These are phyloP conservation scores for Hygrophorus russula DNA, from an alignment of 768 basidiomycete genomes.

Conservation along the genomic window DNA sequence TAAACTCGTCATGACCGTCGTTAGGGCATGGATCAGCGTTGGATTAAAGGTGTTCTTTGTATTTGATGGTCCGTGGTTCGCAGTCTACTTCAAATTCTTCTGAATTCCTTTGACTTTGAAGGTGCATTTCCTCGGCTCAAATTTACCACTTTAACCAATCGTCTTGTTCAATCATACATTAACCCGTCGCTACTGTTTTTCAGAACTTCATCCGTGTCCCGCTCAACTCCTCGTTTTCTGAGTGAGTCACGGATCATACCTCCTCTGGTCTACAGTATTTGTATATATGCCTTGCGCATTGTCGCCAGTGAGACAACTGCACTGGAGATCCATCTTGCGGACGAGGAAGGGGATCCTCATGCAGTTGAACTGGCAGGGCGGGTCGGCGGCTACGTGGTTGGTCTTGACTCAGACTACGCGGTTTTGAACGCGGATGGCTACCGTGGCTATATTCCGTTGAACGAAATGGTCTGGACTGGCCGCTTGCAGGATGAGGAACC, in stretches of 20 bases:
- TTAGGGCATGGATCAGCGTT: constrained; percentile 57
- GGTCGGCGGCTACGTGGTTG: constrained; percentile 62
- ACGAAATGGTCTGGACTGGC: constrained; percentile 62
- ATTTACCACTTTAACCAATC: constrained; percentile 52
- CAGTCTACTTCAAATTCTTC: constrained; percentile 3
- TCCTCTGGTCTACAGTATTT: constrained; percentile 48
- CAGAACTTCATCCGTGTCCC: constrained; percentile 58
- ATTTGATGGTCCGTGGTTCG: constrained; percentile 57
- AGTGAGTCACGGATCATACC: constrained; percentile 68
- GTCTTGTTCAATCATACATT: constrained; percentile 45
- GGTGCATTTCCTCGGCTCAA: constrained; percentile 66
- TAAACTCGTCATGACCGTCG: constrained; percentile 34
- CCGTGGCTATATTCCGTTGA: constrained; percentile 64
- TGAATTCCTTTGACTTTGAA: constrained; percentile 17
- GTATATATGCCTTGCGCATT: constrained; percentile 40
- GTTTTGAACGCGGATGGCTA: constrained; percentile 70
- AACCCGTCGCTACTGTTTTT: constrained; percentile 67
- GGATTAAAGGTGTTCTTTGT: constrained; percentile 64
- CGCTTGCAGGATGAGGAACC: constrained; percentile 16
- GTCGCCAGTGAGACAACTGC: constrained; percentile 22
- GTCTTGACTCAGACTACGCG: constrained; percentile 76
- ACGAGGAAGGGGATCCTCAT: constrained; percentile 75
- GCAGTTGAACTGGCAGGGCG: constrained; percentile 76
- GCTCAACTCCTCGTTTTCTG: constrained; percentile 55
- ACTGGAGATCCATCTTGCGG: constrained; percentile 58